phyloP scores from a whole-genome alignment of 257 asterid genomes.

The Fraxinus pennsylvanica region DNA sequence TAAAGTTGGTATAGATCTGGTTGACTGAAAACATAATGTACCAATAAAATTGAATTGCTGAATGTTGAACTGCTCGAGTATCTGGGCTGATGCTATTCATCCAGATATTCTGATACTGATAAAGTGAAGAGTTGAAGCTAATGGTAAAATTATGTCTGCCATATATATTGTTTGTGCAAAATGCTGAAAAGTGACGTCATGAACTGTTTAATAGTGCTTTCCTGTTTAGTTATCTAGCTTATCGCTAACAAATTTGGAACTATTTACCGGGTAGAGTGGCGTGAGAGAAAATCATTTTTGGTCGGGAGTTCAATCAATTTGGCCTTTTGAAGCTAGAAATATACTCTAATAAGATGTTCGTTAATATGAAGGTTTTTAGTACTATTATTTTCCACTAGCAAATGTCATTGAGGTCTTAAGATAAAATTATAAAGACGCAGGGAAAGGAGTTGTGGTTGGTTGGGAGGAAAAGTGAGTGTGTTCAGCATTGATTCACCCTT shows the following conservation, averaged over 20 bases:
- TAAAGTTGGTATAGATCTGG: neutral
- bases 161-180: neutral
- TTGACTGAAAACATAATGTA: constrained; percentile 33
- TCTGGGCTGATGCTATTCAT: neutral
- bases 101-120: constrained; percentile 8
- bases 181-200: constrained; percentile 5
- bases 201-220: neutral
- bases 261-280: neutral
- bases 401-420: neutral
- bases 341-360: neutral
- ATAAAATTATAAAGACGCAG: neutral
- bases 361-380: neutral
- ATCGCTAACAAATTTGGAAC: neutral
- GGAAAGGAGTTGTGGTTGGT: constrained; percentile 3
- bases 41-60: constrained; percentile 21
- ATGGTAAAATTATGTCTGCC: neutral
- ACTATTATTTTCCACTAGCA: constrained; percentile 2
- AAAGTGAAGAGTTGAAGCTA: neutral
- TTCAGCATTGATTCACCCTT: neutral
- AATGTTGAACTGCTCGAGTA: constrained; percentile 12
- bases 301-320: neutral
- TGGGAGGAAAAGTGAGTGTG: neutral
- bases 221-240: neutral
- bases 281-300: neutral
- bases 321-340: constrained; percentile 5